Base-by-base conservation (phyloP, 257 asterid genomes). In the Leptodermis oblonga region DNA sequence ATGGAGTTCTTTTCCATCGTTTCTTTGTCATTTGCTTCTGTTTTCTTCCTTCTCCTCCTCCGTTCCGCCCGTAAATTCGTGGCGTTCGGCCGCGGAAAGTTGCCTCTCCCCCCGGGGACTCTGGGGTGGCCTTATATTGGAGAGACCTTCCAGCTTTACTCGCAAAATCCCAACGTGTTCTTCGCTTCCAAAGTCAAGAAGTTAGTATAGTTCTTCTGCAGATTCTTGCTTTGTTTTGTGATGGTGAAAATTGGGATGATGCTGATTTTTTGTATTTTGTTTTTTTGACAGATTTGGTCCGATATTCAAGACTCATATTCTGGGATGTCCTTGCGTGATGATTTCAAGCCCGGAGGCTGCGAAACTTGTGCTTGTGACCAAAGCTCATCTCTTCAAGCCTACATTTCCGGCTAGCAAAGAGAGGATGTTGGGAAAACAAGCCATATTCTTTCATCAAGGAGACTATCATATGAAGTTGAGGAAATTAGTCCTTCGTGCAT, bases 241-340 rank as follows among this genome's bases (percentile, higher is more conserved):
- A 14, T 34, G 39, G 39, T 34, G 45, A 39, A 9, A 53, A 18
- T 18, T 10, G 49, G 59, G 59, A 23, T 34, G 60, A 45, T 30
- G 4, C 67, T 69, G 23, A 53, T 33, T 30, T 33, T 25, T 33
- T 23, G 59, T 11, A 7, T 17, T 12, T 68, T 23, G 1, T 31
- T 0, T 6, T 20, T 42, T 23, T 20, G 14, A 26, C 70, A 81
- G 86, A 73, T 81, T 64, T 63, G 86, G 86, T 41, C 72, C 79
- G n/a, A 81, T 81, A 48, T 81, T 81, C 75, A 81, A 81, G 83
- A 81, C 85, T 23, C 80, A 75, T 58, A 78, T 81, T 58, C 69
- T 81, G 67, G 85, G 85, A 22, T 81, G 85, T 64, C 78, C 76
- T 1, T 81, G 85, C 66, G 85, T 81, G 69, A 81, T 81, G 85